Evolutionary conservation across 148 eudicot species (phyloP), one percentile per base, ranked within the genome.

Genomic region (Fallopia convolvulus): DNA sequence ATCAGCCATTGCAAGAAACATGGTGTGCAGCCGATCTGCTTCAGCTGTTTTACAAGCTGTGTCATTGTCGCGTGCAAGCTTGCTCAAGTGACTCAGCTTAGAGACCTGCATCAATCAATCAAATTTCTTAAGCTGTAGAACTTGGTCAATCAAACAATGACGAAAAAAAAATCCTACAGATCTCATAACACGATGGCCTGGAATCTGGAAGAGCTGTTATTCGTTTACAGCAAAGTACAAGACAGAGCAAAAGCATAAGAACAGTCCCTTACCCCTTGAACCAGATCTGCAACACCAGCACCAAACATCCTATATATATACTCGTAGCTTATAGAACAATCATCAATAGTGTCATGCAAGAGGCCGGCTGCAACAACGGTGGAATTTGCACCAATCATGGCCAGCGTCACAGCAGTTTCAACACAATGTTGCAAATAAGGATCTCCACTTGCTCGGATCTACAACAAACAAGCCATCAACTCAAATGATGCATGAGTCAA

Each of bases 1-100:
- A 89, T 95, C 99, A 9, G 93, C 94, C 99, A 95, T 93, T 18
- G 97, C 99, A 79, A 95, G 97, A 82, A 92, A 91, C 97, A 93
- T 91, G 75, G 97, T 95, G 76, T 95, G 97, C 83, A 95, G 75
- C 50, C 97, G 87, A 83, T 95, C 99, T 70, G 99, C 97, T 86
- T 95, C 99, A 66, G 77, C 85, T 18, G 90, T 90, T 80, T 91
- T 95, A 76, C 80, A 60, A 17, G 99, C 97, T 21, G 90, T 92
- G 72, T 93, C 79, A 82, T 86, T 92, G 66, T 95, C 97, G 52
- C 99, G 93, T 42, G 97, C 99, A 81, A 95, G 97, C 90, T 95
- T 92, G 93, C 99, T 95, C 89, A 95, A 80, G 47, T 87, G 91
- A 79, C 97, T 92, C 65, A 95, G 86, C 81, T 88, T 90, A 73